Evolutionary conservation across 2,329 filamentous ascomycete genomes (phyloP).

Genomic region (Paraphaeosphaeria minitans): DNA sequence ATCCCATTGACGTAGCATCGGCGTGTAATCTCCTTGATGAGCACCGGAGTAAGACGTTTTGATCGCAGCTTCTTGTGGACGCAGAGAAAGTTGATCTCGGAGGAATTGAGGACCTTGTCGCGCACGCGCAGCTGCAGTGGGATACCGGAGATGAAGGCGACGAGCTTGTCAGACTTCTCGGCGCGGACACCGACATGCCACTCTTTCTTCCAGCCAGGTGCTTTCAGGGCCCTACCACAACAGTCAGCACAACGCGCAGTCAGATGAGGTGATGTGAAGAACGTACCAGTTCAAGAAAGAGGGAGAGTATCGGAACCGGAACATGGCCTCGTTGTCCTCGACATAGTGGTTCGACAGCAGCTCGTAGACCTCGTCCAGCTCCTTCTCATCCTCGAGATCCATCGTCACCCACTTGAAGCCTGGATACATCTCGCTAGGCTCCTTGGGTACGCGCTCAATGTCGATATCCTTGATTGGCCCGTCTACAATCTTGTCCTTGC

Average conservation of each 20-base stretch:
- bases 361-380: conserved; percentile 88
- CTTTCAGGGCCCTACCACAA: conserved; percentile 78
- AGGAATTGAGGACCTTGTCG: conserved; percentile 73
- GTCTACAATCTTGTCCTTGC: conserved; percentile 61
- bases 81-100: conserved; percentile 97
- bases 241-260: conserved; percentile 10
- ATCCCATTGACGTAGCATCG: conserved; percentile 84
- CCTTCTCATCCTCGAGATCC: conserved; percentile 77
- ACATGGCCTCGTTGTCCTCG: conserved; percentile 95
- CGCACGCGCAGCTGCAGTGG: conserved; percentile 83
- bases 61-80: conserved; percentile 97
- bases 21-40: conserved; percentile 97
- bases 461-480: conserved; percentile 84
- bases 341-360: conserved; percentile 93
- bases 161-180: conserved; percentile 79
- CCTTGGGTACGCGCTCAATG: conserved; percentile 76
- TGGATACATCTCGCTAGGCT: conserved; percentile 71
- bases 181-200: conserved; percentile 96
- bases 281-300: conserved; percentile 85
- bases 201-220: conserved; percentile 89
- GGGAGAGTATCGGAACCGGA: conserved; percentile 93
- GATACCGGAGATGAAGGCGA: conserved; percentile 94
- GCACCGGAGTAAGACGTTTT: conserved; percentile 87
- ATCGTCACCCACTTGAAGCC: conserved; percentile 96
- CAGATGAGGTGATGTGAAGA: not conserved